Conservation (phyloP, 2,329 filamentous ascomycete genomes). For the Aphanocladium album region DNA sequence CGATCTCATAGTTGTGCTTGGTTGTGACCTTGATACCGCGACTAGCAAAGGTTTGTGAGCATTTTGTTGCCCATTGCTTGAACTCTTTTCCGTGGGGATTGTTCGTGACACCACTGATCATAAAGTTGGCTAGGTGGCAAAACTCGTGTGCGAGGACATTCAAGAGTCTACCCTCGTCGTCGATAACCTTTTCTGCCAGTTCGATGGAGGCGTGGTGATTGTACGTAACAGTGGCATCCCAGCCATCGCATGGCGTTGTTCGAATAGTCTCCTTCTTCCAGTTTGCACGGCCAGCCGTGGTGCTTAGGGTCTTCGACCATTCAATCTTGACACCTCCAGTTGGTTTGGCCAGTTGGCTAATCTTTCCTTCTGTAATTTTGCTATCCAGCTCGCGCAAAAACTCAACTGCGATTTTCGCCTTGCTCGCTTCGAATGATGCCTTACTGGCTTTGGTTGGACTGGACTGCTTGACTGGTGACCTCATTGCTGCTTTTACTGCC, state of each 20-base stretch:
- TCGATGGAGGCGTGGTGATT: slow-evolving; percentile 74
- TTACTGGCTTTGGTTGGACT: slow-evolving; percentile 36
- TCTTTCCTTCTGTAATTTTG: slow-evolving; percentile 55
- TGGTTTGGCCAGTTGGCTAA: slow-evolving; percentile 51
- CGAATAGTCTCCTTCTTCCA: slow-evolving; percentile 60
- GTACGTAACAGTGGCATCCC: slow-evolving; percentile 27
- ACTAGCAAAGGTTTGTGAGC: slow-evolving; percentile 50
- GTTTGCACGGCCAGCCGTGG: slow-evolving; percentile 70
- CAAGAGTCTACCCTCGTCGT: slow-evolving; percentile 68
- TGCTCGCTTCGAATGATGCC: slow-evolving; percentile 58
- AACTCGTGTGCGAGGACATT: slow-evolving; percentile 97
- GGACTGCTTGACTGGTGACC: slow-evolving; percentile 28
- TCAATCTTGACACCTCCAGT: slow-evolving; percentile 67
- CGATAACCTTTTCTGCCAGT: slow-evolving; percentile 82
- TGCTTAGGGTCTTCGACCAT: slow-evolving; percentile 75
- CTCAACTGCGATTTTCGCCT: slow-evolving; percentile 55
- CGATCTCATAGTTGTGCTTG: slow-evolving; percentile 83
- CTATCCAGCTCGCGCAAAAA: slow-evolving; percentile 68
- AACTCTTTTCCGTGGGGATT: slow-evolving; percentile 82
- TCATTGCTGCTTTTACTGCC: slow-evolving; percentile 24
- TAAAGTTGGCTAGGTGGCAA: slow-evolving; percentile 89
- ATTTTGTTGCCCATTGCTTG: slow-evolving; percentile 64
- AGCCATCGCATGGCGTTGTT: slow-evolving; percentile 23
- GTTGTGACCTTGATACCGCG: slow-evolving; percentile 76
- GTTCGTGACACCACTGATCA: slow-evolving; percentile 69